These are phyloP conservation scores for Xylaria palmicola DNA, from an alignment of 495 filamentous ascomycete species.

Conservation along the genomic window DNA sequence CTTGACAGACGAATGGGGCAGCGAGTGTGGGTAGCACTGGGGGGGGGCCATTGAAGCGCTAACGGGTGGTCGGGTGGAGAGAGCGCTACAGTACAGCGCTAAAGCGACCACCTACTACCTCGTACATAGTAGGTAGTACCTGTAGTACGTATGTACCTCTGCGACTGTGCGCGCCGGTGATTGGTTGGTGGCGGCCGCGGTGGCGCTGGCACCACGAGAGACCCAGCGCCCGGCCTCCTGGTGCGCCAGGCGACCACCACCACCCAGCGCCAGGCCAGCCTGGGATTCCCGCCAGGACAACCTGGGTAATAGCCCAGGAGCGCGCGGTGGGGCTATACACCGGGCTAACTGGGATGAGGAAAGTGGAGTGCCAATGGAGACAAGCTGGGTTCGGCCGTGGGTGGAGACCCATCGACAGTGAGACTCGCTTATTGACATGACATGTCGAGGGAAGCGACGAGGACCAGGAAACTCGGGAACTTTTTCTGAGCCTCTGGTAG, in stretches of 20 bases:
- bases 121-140: too few species aligned
- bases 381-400: not conserved
- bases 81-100: too few species aligned
- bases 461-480: too few species aligned
- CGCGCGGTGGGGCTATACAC: not conserved
- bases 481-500: not conserved
- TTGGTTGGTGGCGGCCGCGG: too few species aligned
- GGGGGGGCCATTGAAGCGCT: not conserved
- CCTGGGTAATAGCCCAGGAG: not conserved
- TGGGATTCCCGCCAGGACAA: not conserved
- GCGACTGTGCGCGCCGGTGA: not conserved
- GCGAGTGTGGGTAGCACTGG: slow-evolving; percentile 1
- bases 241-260: not conserved
- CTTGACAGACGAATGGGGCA: slow-evolving; percentile 1
- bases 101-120: too few species aligned
- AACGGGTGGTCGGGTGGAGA: too few species aligned
- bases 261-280: not conserved
- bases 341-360: not conserved
- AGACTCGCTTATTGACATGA: not conserved
- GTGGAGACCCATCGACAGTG: not conserved
- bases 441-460: too few species aligned
- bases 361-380: not conserved
- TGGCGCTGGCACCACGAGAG: too few species aligned
- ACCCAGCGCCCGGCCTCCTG: slow-evolving; percentile 1
- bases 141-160: too few species aligned